Percentiles rank a stretch among this genome's conserved stretches.
phyloP scores from a whole-genome alignment of 192 early-diverging fungal genomes.

The Coemansia sp. region DNA sequence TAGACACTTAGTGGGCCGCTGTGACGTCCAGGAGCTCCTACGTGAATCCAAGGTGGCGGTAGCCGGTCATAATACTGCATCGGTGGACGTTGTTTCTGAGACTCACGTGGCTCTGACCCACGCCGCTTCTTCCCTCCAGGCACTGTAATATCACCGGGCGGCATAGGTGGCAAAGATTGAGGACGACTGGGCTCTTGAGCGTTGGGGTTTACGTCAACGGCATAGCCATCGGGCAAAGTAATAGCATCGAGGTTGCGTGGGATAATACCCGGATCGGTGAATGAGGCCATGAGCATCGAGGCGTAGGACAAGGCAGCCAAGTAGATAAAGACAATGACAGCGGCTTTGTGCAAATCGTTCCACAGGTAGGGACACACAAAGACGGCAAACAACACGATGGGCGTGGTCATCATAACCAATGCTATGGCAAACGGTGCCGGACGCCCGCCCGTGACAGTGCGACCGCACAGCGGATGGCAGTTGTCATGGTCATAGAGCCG shows the following conservation, averaged over 20 bases:
- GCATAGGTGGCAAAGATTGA: not conserved
- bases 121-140: not conserved
- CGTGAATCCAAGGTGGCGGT: slow-evolving; percentile 51
- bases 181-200: not conserved
- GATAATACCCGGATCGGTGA: slow-evolving; percentile 77
- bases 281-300: slow-evolving; percentile 76
- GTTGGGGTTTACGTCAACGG: slow-evolving; percentile 20
- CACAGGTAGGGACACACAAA: slow-evolving; percentile 73
- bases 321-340: slow-evolving; percentile 71
- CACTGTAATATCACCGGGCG: not conserved
- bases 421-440: slow-evolving; percentile 67
- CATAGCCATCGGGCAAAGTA: slow-evolving; percentile 41
- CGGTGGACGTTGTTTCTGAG: slow-evolving; percentile 14
- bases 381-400: slow-evolving; percentile 63
- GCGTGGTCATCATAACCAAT: slow-evolving; percentile 59
- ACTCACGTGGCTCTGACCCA: not conserved
- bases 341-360: slow-evolving; percentile 60
- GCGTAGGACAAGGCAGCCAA: slow-evolving; percentile 62
- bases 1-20: slow-evolving; percentile 45
- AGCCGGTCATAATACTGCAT: slow-evolving; percentile 60
- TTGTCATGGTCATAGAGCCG: slow-evolving; percentile 56
- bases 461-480: slow-evolving; percentile 66
- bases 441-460: slow-evolving; percentile 66
- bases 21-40: slow-evolving; percentile 30
- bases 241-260: slow-evolving; percentile 71